Percentiles rank a stretch among this genome's conserved stretches.
Conservation (phyloP, 1,284 basidiomycete species). For the Sphaerobolus stellatus region DNA sequence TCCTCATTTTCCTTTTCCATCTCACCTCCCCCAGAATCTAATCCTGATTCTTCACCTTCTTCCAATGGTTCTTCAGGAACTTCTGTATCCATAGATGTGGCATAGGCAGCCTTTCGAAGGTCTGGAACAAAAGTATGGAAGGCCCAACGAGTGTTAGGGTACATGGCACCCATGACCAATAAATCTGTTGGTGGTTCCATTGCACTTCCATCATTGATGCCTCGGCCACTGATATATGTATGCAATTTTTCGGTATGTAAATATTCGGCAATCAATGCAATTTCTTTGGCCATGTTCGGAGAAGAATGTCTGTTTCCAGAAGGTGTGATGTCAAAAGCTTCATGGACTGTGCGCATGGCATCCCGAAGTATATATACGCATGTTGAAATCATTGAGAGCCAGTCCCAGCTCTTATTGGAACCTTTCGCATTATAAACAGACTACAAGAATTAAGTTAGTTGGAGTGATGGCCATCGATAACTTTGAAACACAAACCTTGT, state of each 20-base stretch:
- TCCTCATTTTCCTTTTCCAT: neutral
- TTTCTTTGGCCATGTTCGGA: conserved; percentile 7
- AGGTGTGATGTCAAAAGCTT: conserved; percentile 15
- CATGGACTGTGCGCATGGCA: conserved; percentile 18
- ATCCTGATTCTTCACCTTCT: neutral
- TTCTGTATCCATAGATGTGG: neutral
- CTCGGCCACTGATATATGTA: neutral
- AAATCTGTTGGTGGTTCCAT: neutral
- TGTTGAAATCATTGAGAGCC: conserved; percentile 23
- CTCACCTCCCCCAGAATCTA: neutral
- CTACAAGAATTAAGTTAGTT: too few species aligned
- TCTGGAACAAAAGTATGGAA: neutral
- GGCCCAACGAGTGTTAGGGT: neutral
- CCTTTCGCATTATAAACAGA: too few species aligned
- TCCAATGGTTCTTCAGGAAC: neutral
- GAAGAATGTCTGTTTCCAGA: conserved; percentile 16
- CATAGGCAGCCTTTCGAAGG: neutral
- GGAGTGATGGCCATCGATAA: too few species aligned
- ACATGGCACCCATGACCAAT: neutral
- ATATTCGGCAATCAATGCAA: neutral
- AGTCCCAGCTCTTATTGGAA: conserved; percentile 20
- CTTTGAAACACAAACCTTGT: too few species aligned
- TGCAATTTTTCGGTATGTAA: neutral
- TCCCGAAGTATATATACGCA: conserved; percentile 22
- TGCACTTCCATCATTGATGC: neutral